Evolutionary conservation across 208 protist species (phyloP).

Genomic region (Blechomonas ayalai): DNA sequence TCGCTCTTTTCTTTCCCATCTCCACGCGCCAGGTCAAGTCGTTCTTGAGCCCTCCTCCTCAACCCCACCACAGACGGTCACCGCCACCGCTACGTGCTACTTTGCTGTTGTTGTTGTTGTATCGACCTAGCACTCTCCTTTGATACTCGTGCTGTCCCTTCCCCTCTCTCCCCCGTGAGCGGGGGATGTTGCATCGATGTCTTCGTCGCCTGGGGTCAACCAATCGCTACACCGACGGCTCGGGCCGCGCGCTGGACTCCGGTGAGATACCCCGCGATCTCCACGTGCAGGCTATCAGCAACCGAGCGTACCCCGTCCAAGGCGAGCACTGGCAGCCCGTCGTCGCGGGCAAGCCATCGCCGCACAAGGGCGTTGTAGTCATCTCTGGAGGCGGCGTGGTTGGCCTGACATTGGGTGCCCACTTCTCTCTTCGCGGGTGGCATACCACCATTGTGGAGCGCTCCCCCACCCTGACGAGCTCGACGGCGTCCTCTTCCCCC

Average conservation of each 20-base stretch:
- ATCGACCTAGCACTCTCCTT: background rate
- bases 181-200: conserved; percentile 36
- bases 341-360: conserved; percentile 38
- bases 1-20: too few relatives aligned
- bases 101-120: background rate
- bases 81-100: too few relatives aligned
- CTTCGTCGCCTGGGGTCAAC: conserved; percentile 46
- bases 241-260: conserved; percentile 52
- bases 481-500: background rate
- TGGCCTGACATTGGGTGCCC: conserved; percentile 48
- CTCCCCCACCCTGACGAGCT: conserved; percentile 15
- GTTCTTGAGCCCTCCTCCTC: too few relatives aligned
- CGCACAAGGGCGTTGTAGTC: conserved; percentile 84
- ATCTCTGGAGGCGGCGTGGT: conserved; percentile 84
- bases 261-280: conserved; percentile 51
- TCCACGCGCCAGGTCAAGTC: too few relatives aligned
- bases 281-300: conserved; percentile 78
- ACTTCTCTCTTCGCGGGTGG: conserved; percentile 77
- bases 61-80: too few relatives aligned
- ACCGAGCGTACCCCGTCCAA: conserved; percentile 74
- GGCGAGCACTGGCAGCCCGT: conserved; percentile 81
- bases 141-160: background rate
- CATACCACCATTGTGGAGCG: conserved; percentile 82
- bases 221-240: conserved; percentile 87
- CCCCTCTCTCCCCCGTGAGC: background rate